Evolutionary conservation across 2,329 filamentous ascomycete genomes (phyloP), one percentile per base, ranked within the genome.

Genomic region (Plenodomus biglobosus): DNA sequence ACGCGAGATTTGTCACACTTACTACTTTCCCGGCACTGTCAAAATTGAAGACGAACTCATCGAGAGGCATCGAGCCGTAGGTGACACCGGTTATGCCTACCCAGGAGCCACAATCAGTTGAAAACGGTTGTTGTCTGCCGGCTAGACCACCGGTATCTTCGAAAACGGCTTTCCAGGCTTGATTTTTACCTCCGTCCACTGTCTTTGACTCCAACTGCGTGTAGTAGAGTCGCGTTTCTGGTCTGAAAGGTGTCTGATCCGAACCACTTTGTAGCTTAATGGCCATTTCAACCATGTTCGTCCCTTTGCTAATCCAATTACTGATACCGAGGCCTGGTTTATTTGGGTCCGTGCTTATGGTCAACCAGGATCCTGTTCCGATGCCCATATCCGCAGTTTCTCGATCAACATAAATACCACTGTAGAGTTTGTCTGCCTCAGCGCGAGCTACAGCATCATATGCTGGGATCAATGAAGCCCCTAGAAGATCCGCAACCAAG

Each of bases 281-380:
- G 11, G 54, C 55, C 39, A 55, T 53, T 3, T 46, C 27, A 10
- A 66, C 46, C 27, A 72, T 55, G 46, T 73, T 64, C 10, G 65
- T 61, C 8, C 66, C 66, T 39, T 71, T 70, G 39, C 48, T 62
- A 22, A 60, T 62, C 59, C 69, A 73, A 1, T 49, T 50, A 0
- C 58, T 53, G 30, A 73, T 49, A 24, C 59, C 57, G 2, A 73
- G 48, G 1, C 67, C 71, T 0, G 66, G 61, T 11, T 55, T 52
- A 8, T 48, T 48, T 1, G 55, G 60, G 21, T 63, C 56, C 7
- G 57, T 64, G 10, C 48, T 57, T 17, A 73, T 47, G 2, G 56
- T 62, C 41, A 72, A 16, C 8, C 56, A 62, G 16, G 68, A 63
- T 15, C 65, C 63, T 16, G 50, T 58, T 34, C 15, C 40, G 35